Base-by-base conservation (phyloP, 2,329 filamentous ascomycete species). In the Sarocladiaceae sp. region DNA sequence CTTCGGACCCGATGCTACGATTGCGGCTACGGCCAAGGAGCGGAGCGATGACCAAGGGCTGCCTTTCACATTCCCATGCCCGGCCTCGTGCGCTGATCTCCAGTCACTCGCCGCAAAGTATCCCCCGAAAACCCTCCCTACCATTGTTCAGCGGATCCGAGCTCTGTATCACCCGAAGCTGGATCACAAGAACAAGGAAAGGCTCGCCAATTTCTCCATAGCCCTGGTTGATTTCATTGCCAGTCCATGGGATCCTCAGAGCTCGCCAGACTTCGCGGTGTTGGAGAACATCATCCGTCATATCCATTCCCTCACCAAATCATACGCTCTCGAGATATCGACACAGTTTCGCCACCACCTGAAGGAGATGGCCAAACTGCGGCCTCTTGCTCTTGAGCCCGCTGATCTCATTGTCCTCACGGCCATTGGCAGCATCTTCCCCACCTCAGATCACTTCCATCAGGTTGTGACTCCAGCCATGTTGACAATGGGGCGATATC, bases 401-500 rank as follows among this genome's bases (percentile, higher is more conserved):
- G 87, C 88, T 15, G 90, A 98, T 56, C 66, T 98, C 16, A 67
- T 89, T 18, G 67, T 95, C n/a, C 68, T 98, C 27, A 90, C 88
- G 1, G 89, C 88, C 0, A 79, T 96, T 48, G 81, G 83, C 32
- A 82, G 81, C 2, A 85, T 94, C 44, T 98, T 95, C 57, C 90
- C 93, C 4, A 95, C 93, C 0, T 96, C 90, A 0, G 93, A 98
- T 64, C 90, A 97, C 65, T 98, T 97, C 64, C 93, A 98, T 57
- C 85, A 93, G 55, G 88, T 97, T 27, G 85, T 88, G 32, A 98
- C 93, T 2, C 93, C 93, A 2, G 85, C 91, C 1, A 85, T 88
- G 64, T 78, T 96, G 4, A 77, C 83, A n/a, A 87, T 97, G 63
- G 78, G 78, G 11, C 80, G 88, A 45, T 96, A 86, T 64, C 74